Base-by-base conservation (phyloP, 2,329 filamentous ascomycete genomes). In the Magnaporthiopsis incrustans region DNA sequence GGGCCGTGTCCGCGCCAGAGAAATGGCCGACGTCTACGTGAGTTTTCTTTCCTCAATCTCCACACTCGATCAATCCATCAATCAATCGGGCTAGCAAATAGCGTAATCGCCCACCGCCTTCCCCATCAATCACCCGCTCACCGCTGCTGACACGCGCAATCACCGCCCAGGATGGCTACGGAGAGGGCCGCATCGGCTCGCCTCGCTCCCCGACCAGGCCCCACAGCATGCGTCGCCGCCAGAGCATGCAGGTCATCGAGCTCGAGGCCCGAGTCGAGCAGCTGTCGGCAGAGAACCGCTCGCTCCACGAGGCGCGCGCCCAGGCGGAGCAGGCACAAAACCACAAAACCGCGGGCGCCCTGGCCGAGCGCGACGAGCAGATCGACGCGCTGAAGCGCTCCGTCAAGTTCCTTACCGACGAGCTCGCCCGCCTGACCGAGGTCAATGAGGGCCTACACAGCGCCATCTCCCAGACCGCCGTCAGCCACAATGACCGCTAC, bases 191-290 rank as follows among this genome's bases (percentile, higher is more conserved):
- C 73, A 85, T 90, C 74, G 88, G 88, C 74, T 96, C 92, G 74
- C 92, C 94, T 73, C 88, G 90, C 72, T 98, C 95, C 72, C 95
- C 95, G 64, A 96, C 92, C 70, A 88, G 94, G 77, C 93, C 95
- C 71, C 92, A 93, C 73, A 97, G 92, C 81, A 90, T 99, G 85
- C 93, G 94, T 71, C 93, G 94, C 74, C 91, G 94, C 73, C 95
- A 97, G 78, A 98, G 94, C 82, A 94, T 98, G 88, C 94, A 98
- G 78, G 87, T 94, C 64, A 87, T 98, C 66, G 94, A 99, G 71
- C 87, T 99, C 73, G 92, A 98, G 80, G 82, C 85, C 66, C 87
- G 85, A 71, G 84, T 99, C 70, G 92, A 97, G 70, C 89, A 94
- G 75, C 82, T 99, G 68, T 81, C 89, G 57, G 87, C 89, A 27